Conservation (phyloP, 768 basidiomycete species). For the Lentinula boryana region DNA sequence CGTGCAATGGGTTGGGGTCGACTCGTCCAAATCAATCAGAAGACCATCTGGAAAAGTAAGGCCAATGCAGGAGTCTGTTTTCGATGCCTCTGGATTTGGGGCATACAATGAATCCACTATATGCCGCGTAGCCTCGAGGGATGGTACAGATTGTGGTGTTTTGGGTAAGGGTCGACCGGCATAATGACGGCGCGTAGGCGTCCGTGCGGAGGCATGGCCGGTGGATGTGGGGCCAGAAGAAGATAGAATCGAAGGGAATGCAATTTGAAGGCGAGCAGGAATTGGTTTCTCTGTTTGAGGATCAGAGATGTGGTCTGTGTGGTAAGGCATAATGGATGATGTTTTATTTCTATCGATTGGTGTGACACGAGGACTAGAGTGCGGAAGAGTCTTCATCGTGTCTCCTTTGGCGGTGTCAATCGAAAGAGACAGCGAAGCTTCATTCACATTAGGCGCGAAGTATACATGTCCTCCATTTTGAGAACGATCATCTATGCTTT, state of each 20-base stretch:
- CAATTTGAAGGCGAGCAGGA: slow-evolving; percentile 8
- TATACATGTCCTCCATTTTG: neutral
- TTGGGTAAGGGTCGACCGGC: slow-evolving; percentile 53
- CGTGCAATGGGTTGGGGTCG: slow-evolving; percentile 16
- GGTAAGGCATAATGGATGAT: neutral
- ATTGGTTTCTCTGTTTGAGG: neutral
- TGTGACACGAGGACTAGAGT: neutral
- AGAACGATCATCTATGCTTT: neutral
- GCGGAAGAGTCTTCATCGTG: neutral
- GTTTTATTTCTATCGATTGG: neutral
- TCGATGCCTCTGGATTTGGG: slow-evolving; percentile 17
- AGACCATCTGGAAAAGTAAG: slow-evolving; percentile 40
- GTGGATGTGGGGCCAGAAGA: neutral
- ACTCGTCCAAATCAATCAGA: slow-evolving; percentile 51
- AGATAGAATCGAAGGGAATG: neutral
- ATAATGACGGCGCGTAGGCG: slow-evolving; percentile 38
- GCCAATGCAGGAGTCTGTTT: neutral
- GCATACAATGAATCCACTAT: slow-evolving; percentile 31
- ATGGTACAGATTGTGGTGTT: slow-evolving; percentile 23
- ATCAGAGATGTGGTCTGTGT: neutral
- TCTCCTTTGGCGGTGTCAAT: neutral
- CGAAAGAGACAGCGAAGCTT: neutral
- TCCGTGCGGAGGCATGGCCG: neutral
- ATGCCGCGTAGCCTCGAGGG: slow-evolving; percentile 11
- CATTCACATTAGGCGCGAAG: neutral